A percentile compares a stretch with the other conserved stretches of the same genome.
Evolutionary conservation across 2,329 filamentous ascomycete genomes (phyloP).

Genomic region (Aspergillus tamarii): DNA sequence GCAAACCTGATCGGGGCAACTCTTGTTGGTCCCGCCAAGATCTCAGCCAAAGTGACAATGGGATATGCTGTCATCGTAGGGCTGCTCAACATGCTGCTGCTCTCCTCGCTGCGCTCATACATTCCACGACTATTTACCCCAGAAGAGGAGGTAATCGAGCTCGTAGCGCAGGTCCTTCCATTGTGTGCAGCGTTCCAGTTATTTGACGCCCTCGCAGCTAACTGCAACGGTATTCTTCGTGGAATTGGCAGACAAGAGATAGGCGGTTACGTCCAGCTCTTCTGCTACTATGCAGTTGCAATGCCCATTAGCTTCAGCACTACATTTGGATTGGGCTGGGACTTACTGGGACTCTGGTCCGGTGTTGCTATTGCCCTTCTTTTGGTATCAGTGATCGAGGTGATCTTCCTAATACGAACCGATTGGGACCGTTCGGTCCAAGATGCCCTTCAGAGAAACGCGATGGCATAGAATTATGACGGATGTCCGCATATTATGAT

Average conservation of each 20-base stretch:
- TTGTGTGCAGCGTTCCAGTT: slow-evolving; percentile 87
- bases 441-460: slow-evolving; percentile 62
- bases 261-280: slow-evolving; percentile 84
- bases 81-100: slow-evolving; percentile 73
- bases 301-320: slow-evolving; percentile 80
- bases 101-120: slow-evolving; percentile 69
- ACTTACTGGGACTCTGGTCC: slow-evolving; percentile 78
- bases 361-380: slow-evolving; percentile 74
- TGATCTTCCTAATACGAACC: slow-evolving; percentile 57
- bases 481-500: not conserved
- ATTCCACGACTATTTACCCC: slow-evolving; percentile 80
- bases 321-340: slow-evolving; percentile 77
- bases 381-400: slow-evolving; percentile 60
- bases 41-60: slow-evolving; percentile 76
- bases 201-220: slow-evolving; percentile 78
- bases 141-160: slow-evolving; percentile 68
- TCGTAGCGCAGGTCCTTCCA: slow-evolving; percentile 73
- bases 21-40: slow-evolving; percentile 77
- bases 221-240: slow-evolving; percentile 81
- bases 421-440: slow-evolving; percentile 64
- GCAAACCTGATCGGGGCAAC: slow-evolving; percentile 91
- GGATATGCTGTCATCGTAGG: slow-evolving; percentile 71
- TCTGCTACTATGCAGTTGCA: slow-evolving; percentile 83
- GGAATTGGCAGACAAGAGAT: slow-evolving; percentile 88
- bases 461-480: slow-evolving; percentile 17